Evolutionary conservation across 768 basidiomycete genomes (phyloP), one percentile per base, ranked within the genome.

Genomic region (Ramaria sp.): DNA sequence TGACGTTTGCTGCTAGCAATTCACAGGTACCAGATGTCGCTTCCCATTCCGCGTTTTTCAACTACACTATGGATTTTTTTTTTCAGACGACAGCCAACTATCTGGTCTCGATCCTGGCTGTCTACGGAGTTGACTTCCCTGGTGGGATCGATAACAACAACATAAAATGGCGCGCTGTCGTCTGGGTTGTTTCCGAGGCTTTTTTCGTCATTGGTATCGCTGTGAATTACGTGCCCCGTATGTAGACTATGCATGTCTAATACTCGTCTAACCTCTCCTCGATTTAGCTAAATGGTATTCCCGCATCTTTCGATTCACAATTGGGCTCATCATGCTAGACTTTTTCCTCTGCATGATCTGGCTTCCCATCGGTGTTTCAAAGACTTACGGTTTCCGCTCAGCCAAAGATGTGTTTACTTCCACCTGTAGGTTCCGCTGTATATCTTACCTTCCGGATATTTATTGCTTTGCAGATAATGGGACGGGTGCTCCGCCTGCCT

Each of bases 291-390:
- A 59, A 41, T 57, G 60, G 55, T 95, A 90, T 66, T 85, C 88
- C 1, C 64, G 67, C 13, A 71, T 93, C 42, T 95, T 96, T 78
- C 82, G 79, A 59, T 74, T 88, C 59, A 82, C 88, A 0, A 70
- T 90, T 41, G 74, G 64, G 13, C 63, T 94, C 45, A 84, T 92
- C 66, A 80, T 88, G 74, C 68, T 92, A 48, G 92, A 95, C 70
- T 92, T 93, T 67, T 72, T 91, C 64, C 77, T 94, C 18, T 90
- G 87, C 65, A 65, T 89, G 48, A 88, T 92, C 60, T 95, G 92
- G 92, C 77, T 96, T 37, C 93, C 93, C 0, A 88, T 96, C 50
- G 90, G 88, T 0, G 93, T 91, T 3, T 83, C 83, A 5, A 83
- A 75, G 60, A 91, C 91, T 0, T 96, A 94, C 59, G 93, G 92